Conservation (phyloP, 306 rosid genomes). For the Medicago truncatula region DNA sequence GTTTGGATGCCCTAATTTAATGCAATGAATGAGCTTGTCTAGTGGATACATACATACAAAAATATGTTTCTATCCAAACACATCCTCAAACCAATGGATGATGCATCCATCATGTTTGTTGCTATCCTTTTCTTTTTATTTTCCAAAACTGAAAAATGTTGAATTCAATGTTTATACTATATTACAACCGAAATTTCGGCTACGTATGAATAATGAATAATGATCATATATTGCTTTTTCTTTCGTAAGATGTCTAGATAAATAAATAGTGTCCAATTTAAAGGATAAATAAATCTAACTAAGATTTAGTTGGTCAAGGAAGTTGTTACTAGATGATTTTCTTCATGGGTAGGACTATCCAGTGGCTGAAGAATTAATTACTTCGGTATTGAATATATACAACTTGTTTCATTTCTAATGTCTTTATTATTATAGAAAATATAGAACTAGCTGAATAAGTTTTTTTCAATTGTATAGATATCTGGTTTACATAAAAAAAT, state of each 20-base stretch:
- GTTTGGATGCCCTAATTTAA: not conserved
- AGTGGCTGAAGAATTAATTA: not conserved
- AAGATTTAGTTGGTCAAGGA: not conserved
- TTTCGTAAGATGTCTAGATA: not conserved
- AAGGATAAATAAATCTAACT: not conserved
- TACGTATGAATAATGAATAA: too few species aligned
- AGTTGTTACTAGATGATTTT: not conserved
- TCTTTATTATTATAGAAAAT: too few species aligned
- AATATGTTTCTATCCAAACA: not conserved
- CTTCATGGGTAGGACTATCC: not conserved
- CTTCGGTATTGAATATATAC: too few species aligned
- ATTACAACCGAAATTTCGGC: constrained; percentile 1
- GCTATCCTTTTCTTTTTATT: not conserved
- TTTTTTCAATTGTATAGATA: too few species aligned
- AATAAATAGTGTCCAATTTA: not conserved
- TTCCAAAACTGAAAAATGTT: not conserved
- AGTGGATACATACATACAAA: not conserved
- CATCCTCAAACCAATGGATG: not conserved
- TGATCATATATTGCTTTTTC: not conserved
- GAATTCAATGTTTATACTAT: not conserved
- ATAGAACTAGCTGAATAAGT: too few species aligned
- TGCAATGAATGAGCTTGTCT: not conserved
- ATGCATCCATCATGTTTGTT: constrained; percentile 4
- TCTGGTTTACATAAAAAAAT: too few species aligned
- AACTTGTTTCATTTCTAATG: too few species aligned